Percentiles rank a stretch among this genome's conserved stretches.
These are phyloP conservation scores for Yamadazyma kitorensis DNA, from an alignment of 805 yeast genomes.

Conservation along the genomic window DNA sequence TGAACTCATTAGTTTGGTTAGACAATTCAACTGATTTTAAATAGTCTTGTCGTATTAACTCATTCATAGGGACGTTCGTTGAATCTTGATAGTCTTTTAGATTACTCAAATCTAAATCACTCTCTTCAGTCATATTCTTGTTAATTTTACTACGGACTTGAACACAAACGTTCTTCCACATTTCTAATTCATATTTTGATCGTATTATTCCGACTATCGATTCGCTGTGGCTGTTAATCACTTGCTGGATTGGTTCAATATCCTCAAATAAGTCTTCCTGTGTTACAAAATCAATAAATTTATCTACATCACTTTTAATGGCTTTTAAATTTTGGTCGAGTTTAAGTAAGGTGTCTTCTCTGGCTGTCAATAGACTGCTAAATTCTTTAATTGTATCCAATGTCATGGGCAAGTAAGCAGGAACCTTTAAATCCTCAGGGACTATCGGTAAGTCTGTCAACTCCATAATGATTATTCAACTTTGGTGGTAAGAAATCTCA, in stretches of 20 bases:
- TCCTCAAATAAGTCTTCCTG: conserved; percentile 7
- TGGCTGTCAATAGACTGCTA: conserved; percentile 3
- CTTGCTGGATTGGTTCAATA: neutral
- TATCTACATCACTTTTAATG: conserved; percentile 14
- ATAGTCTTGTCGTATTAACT: conserved; percentile 5
- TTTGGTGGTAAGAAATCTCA: no score
- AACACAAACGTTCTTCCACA: conserved; percentile 1
- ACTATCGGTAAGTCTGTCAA: conserved; percentile 3
- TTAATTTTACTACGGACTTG: neutral
- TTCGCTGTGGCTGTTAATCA: conserved; percentile 1
- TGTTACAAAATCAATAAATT: conserved; percentile 9
- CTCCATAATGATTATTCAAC: no score
- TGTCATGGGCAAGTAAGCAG: conserved; percentile 10
- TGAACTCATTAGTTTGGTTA: no score
- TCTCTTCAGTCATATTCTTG: conserved; percentile 4
- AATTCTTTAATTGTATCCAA: conserved; percentile 2
- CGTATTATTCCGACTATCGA: neutral
- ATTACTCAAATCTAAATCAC: conserved; percentile 6
- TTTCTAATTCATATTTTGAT: conserved; percentile 1
- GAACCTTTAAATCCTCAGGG: conserved; percentile 9
- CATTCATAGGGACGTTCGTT: neutral
- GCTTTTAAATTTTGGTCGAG: conserved; percentile 14
- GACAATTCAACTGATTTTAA: neutral
- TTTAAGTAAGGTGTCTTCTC: conserved; percentile 6
- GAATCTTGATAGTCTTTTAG: conserved; percentile 4